These are phyloP conservation scores for Coniella lustricola DNA, from an alignment of 2,329 filamentous ascomycete species.

Conservation along the genomic window DNA sequence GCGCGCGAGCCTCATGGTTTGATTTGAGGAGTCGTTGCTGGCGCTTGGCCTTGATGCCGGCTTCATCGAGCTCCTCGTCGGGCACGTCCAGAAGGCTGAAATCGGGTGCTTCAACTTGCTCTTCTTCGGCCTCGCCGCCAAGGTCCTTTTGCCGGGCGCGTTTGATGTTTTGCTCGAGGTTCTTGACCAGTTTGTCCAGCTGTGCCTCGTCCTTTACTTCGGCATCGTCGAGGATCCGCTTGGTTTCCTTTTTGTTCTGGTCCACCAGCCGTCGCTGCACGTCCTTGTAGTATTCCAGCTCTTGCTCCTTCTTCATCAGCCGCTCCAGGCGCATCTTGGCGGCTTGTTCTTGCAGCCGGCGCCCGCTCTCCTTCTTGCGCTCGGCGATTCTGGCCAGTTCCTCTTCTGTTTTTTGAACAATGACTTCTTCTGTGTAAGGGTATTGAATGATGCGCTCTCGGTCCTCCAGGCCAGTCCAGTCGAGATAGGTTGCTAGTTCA, in stretches of 20 bases:
- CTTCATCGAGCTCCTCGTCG: slow-evolving; percentile 89
- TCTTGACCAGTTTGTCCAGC: slow-evolving; percentile 76
- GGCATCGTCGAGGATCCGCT: slow-evolving; percentile 77
- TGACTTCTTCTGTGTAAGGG: slow-evolving; percentile 83
- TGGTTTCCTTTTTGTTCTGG: slow-evolving; percentile 85
- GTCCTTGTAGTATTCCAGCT: slow-evolving; percentile 87
- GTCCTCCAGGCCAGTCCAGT: slow-evolving; percentile 89
- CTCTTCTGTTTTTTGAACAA: slow-evolving; percentile 88
- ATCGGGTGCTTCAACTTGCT: slow-evolving; percentile 69
- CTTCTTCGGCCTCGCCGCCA: slow-evolving; percentile 71
- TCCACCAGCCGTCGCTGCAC: slow-evolving; percentile 65
- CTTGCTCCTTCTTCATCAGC: slow-evolving; percentile 89
- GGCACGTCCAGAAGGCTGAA: slow-evolving; percentile 85
- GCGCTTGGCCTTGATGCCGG: slow-evolving; percentile 82
- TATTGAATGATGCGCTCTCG: slow-evolving; percentile 86
- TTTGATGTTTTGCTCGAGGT: slow-evolving; percentile 83
- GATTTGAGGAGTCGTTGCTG: slow-evolving; percentile 91
- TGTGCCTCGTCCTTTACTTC: slow-evolving; percentile 88
- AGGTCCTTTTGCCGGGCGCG: slow-evolving; percentile 91
- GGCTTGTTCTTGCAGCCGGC: slow-evolving; percentile 87
- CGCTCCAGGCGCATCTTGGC: slow-evolving; percentile 97
- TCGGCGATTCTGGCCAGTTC: slow-evolving; percentile 86
- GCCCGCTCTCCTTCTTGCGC: slow-evolving; percentile 88
- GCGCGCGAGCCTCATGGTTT: slow-evolving; percentile 83
- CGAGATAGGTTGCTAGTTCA: slow-evolving; percentile 70